Evolutionary conservation across 192 early-diverging fungal species (phyloP).

Genomic region (Umbelopsis ramanniana): DNA sequence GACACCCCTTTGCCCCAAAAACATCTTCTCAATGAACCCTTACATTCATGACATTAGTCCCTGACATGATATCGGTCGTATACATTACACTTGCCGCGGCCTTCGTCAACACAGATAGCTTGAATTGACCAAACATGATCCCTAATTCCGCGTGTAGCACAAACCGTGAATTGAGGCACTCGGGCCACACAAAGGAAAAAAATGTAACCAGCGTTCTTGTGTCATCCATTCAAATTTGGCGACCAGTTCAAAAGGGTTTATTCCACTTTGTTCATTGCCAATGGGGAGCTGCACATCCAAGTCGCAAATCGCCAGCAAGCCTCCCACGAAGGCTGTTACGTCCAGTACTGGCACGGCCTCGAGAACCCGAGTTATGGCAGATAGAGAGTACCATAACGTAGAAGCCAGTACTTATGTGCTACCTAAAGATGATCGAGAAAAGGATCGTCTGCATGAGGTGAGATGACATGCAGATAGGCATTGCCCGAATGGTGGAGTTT

Average conservation of each 20-base stretch:
- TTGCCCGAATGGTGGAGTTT: not conserved
- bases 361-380: conserved; percentile 18
- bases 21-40: no score
- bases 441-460: conserved; percentile 34
- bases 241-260: not conserved
- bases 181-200: no score
- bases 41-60: no score
- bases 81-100: no score
- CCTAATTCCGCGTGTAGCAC: no score
- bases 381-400: conserved; percentile 32
- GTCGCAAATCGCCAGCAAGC: not conserved
- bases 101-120: no score
- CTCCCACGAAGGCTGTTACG: not conserved
- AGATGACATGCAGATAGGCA: not conserved
- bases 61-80: no score
- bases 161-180: no score
- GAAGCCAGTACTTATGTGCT: conserved; percentile 30
- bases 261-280: not conserved
- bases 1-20: no score
- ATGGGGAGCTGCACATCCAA: not conserved
- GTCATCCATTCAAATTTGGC: not conserved
- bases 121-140: no score
- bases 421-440: conserved; percentile 38
- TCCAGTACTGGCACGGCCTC: not conserved
- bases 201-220: no score